Conservation (phyloP, 257 asterid genomes). For the Verbena officinalis region DNA sequence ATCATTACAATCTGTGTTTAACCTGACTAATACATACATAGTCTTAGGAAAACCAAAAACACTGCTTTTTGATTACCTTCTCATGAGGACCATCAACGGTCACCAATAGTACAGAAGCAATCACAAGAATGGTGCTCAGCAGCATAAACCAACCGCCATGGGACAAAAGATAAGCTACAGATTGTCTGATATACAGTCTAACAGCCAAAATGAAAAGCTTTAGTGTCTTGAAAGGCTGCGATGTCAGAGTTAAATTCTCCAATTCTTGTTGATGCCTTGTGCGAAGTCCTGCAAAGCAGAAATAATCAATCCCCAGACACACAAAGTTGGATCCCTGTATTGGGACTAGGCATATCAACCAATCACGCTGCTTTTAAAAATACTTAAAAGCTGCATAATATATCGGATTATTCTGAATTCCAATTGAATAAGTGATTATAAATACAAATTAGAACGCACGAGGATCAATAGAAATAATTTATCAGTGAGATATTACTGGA, state of each 20-base stretch:
- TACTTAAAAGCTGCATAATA: not conserved
- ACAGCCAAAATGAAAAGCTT: conserved; percentile 65
- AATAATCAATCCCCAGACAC: conserved; percentile 18
- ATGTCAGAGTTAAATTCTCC: conserved; percentile 57
- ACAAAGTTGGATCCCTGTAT: not conserved
- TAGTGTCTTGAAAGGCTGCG: conserved; percentile 72
- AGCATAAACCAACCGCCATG: conserved; percentile 58
- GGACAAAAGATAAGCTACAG: conserved; percentile 61
- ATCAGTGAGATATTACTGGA: not conserved
- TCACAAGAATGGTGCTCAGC: conserved; percentile 37
- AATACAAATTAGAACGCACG: conserved; percentile 13
- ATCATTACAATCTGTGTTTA: conserved; percentile 7
- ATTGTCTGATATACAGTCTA: conserved; percentile 53
- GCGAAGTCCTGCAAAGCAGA: conserved; percentile 56
- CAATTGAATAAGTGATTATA: not conserved
- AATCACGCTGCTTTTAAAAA: not conserved
- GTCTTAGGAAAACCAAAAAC: not conserved
- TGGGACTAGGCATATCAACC: not conserved
- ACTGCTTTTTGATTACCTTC: conserved; percentile 49
- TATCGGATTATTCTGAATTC: not conserved
- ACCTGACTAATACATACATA: not conserved
- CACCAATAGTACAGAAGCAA: conserved; percentile 43
- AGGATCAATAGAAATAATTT: conserved; percentile 20
- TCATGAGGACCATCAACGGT: conserved; percentile 69
- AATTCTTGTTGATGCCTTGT: conserved; percentile 64